phyloP scores from a whole-genome alignment of 225 moss, liverwort and hornwort genomes.

The Lunularia cruciata region DNA sequence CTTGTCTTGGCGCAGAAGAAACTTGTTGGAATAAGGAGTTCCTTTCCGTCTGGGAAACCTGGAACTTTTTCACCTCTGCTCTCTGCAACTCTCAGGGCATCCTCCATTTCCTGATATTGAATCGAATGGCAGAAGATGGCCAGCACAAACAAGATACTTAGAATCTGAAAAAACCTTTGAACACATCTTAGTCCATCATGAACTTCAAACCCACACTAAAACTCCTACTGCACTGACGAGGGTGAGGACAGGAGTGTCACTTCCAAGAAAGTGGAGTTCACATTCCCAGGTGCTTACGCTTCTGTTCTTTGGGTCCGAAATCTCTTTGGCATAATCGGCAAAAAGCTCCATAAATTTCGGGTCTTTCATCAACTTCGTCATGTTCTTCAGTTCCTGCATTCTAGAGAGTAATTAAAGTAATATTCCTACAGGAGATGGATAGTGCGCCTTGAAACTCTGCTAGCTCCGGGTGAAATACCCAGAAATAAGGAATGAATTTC shows the following conservation, averaged over 20 bases:
- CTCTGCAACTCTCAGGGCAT: slow-evolving; percentile 37
- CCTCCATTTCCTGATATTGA: slow-evolving; percentile 49
- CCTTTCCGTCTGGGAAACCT: slow-evolving; percentile 47
- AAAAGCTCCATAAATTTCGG: slow-evolving; percentile 66
- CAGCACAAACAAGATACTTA: not conserved
- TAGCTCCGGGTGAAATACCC: too few species aligned
- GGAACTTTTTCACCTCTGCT: slow-evolving; percentile 44
- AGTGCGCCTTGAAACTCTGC: too few species aligned
- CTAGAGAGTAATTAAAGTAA: too few species aligned
- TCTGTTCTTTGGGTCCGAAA: slow-evolving; percentile 57
- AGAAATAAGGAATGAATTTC: too few species aligned
- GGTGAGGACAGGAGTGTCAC: not conserved
- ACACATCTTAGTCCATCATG: not conserved
- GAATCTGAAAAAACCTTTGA: too few species aligned
- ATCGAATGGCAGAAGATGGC: too few species aligned
- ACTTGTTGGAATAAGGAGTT: slow-evolving; percentile 54
- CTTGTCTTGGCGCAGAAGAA: slow-evolving; percentile 65
- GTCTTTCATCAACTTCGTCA: slow-evolving; percentile 60
- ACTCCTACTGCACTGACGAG: not conserved
- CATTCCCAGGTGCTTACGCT: slow-evolving; percentile 29
- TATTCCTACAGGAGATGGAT: too few species aligned
- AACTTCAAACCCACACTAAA: not conserved
- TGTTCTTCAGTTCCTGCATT: slow-evolving; percentile 52
- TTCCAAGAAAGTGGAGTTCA: not conserved
- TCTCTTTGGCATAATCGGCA: slow-evolving; percentile 59